Base-by-base conservation (phyloP, 352 stramenopile genomes). In the Pythium sp. region DNA sequence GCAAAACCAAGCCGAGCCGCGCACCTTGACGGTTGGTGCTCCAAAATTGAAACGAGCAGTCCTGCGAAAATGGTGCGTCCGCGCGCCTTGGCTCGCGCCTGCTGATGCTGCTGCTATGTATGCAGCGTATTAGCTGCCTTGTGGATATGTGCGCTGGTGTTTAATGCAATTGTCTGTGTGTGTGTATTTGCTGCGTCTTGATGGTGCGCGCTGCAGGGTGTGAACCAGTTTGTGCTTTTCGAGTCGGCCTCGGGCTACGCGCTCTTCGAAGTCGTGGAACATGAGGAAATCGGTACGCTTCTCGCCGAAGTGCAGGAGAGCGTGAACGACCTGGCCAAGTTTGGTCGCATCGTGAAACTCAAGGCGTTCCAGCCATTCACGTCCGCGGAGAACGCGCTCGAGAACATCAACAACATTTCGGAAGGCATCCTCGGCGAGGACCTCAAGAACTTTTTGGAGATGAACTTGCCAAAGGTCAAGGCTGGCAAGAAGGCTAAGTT, bases 291-390 rank as follows among this genome's bases (percentile, higher is more conserved):
- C 67, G 97, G 87, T 62, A 73, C 73, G 26, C 75, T 97, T 26
- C 71, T 97, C 43, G 77, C 83, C 24, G 91, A 95, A 56, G 91
- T 98, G 65, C 93, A 98, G 88, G 81, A 96, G 67, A 89, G 92
- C 11, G 88, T 99, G 36, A 92, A 84, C 41, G 97, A 99, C 70
- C 76, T 99, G 58, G 86, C 89, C 67, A 89, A 91, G 38, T 99
- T 99, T 76, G 91, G 92, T 62, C 93, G 97, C 69, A 89, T 98
- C 47, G 89, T 99, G 55, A 99, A 99, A 86, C 93, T 99, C 47
- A 99, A 99, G 86, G 95, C 96, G 20, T 99, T 99, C 78, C 88
- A 98, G 76, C 97, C 98, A 14, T 99, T 99, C 84, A 98, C 97
- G 70, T 98, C 94, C 36, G 98, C 98, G 0, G 97, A 99, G 80